phyloP scores from a whole-genome alignment of 2,329 filamentous ascomycete genomes.

The Fusarium acutatum region DNA sequence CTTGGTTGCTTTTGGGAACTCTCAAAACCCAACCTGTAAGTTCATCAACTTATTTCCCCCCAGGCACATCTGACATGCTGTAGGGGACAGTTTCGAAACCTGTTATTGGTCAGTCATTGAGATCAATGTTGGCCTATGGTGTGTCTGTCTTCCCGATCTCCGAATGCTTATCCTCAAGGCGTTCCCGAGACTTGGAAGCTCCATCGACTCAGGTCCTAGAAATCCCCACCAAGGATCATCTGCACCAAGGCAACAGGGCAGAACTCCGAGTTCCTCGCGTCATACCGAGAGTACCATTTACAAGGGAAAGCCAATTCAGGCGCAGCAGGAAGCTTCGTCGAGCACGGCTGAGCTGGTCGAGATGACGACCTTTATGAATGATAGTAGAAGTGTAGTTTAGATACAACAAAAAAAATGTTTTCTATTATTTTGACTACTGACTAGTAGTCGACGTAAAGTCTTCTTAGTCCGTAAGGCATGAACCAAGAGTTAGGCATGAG shows the following conservation, averaged over 20 bases:
- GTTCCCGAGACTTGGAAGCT: neutral
- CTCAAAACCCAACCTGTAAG: conserved; percentile 14
- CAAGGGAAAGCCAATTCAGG: neutral
- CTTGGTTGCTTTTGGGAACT: neutral
- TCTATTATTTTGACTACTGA: neutral
- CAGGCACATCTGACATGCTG: neutral
- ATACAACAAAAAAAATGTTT: accelerated
- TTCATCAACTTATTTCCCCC: accelerated
- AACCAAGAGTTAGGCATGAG: neutral
- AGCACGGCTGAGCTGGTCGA: conserved; percentile 3
- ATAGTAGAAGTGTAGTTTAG: neutral
- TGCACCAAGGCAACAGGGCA: neutral
- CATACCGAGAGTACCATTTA: neutral
- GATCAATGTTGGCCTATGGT: neutral
- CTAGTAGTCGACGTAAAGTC: neutral
- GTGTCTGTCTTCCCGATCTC: neutral
- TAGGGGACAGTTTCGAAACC: neutral
- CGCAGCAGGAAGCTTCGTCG: neutral
- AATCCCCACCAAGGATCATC: neutral
- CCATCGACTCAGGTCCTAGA: neutral
- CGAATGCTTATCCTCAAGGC: neutral
- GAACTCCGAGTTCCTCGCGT: neutral
- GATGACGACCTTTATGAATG: neutral
- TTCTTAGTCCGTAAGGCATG: no score
- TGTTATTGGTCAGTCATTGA: conserved; percentile 1